Conservation (phyloP, 139 green algal species). For the Prasinococcaceae sp. region DNA sequence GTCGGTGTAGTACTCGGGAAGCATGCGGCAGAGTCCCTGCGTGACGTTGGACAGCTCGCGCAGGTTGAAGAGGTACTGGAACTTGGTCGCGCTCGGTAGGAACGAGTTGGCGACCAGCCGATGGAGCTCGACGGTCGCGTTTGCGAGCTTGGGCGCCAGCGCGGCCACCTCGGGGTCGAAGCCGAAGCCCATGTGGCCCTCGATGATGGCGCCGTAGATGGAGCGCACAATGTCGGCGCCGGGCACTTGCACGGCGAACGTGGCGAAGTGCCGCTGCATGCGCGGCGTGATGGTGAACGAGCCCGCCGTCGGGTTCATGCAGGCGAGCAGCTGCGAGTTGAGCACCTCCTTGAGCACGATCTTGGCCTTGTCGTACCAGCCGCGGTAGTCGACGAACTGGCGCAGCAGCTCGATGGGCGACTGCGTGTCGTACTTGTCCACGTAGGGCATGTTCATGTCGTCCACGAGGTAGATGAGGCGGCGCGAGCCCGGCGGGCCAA, state of each 20-base stretch:
- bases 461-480: constrained; percentile 79
- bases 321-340: constrained; percentile 56
- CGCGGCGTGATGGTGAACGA: constrained; percentile 78
- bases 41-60: constrained; percentile 68
- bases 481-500: constrained; percentile 54
- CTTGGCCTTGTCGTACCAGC: constrained; percentile 84
- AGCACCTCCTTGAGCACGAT: constrained; percentile 75
- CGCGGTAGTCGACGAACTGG: constrained; percentile 72
- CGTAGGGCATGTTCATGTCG: constrained; percentile 79
- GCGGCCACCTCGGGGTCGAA: constrained; percentile 51
- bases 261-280: constrained; percentile 85
- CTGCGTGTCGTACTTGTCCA: constrained; percentile 92
- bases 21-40: constrained; percentile 60
- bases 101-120: constrained; percentile 49
- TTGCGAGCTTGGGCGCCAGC: constrained; percentile 52
- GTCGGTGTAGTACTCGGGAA: constrained; percentile 52
- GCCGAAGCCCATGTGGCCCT: constrained; percentile 31
- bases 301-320: constrained; percentile 80
- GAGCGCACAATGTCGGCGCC: constrained; percentile 39
- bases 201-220: constrained; percentile 20
- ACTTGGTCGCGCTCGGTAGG: constrained; percentile 69
- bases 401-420: constrained; percentile 71
- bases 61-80: constrained; percentile 88
- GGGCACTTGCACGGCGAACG: constrained; percentile 70
- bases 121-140: constrained; percentile 78